Conservation (phyloP, 1,284 basidiomycete species). For the Athelia sp. region DNA sequence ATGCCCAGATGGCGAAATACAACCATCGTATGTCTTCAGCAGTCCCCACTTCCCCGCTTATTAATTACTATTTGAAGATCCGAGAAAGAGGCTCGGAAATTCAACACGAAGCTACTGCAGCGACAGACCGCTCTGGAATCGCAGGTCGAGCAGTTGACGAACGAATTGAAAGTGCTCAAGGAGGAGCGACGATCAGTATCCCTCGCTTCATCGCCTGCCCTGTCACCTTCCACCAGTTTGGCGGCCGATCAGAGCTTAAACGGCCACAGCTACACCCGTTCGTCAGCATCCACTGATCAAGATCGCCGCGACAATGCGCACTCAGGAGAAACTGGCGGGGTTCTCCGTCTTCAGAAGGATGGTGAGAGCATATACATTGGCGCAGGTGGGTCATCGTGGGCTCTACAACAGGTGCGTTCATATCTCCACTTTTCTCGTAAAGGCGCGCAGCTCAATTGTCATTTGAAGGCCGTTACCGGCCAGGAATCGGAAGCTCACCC, state of each 20-base stretch:
- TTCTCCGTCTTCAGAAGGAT: background rate
- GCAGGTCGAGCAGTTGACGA: conserved; percentile 1
- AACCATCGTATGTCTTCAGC: background rate
- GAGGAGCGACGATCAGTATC: background rate
- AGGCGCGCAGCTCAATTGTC: background rate
- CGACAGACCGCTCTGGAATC: background rate
- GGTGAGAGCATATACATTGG: background rate
- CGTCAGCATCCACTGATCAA: background rate
- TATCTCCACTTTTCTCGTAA: background rate
- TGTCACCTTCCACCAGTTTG: background rate
- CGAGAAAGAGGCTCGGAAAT: background rate
- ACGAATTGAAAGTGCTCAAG: background rate
- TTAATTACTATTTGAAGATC: background rate
- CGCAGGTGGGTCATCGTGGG: background rate
- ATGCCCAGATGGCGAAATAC: background rate
- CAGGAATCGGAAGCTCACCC: background rate
- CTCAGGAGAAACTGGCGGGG: background rate
- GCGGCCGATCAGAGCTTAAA: background rate
- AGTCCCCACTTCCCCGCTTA: background rate
- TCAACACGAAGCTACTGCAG: background rate
- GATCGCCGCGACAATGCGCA: background rate
- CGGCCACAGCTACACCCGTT: background rate
- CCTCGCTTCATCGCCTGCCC: background rate
- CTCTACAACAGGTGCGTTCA: background rate
- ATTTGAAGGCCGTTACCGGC: background rate